These are phyloP conservation scores for Populus tomentosa DNA, from an alignment of 441 rosid genomes.

Conservation along the genomic window DNA sequence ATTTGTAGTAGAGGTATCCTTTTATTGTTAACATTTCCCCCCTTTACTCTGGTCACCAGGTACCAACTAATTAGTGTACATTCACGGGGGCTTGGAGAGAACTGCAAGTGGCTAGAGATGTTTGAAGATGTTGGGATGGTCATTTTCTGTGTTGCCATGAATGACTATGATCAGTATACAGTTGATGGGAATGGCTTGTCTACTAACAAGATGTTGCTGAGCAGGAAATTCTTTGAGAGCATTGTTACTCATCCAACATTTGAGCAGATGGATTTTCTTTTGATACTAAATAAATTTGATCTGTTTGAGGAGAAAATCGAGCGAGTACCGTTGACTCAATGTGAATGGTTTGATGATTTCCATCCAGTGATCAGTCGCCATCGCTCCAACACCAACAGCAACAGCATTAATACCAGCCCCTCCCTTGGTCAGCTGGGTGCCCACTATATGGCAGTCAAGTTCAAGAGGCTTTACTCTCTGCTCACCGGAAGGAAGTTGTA, in stretches of 20 bases:
- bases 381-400: slow-evolving; percentile 42
- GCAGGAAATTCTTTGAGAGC: slow-evolving; percentile 81
- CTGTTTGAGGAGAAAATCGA: slow-evolving; percentile 82
- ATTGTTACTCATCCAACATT: slow-evolving; percentile 80
- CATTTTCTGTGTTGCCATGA: slow-evolving; percentile 76
- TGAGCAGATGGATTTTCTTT: slow-evolving; percentile 84
- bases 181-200: slow-evolving; percentile 45
- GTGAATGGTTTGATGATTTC: slow-evolving; percentile 95
- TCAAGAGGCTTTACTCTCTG: slow-evolving; percentile 74
- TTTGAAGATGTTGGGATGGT: slow-evolving; percentile 95
- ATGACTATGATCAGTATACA: slow-evolving; percentile 71
- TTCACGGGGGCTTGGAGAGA: slow-evolving; percentile 83
- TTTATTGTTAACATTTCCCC: neutral
- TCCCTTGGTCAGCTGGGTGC: slow-evolving; percentile 77
- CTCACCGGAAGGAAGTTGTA: slow-evolving; percentile 72
- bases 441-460: slow-evolving; percentile 82
- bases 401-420: slow-evolving; percentile 62
- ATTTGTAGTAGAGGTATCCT: neutral
- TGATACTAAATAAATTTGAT: slow-evolving; percentile 81
- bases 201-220: slow-evolving; percentile 68
- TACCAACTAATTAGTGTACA: slow-evolving; percentile 91
- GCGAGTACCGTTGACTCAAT: slow-evolving; percentile 51
- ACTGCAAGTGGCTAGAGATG: slow-evolving; percentile 98
- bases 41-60: slow-evolving; percentile 33
- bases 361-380: slow-evolving; percentile 67